Conservation (phyloP, 179 eudicot species). For the Kewa caespitosa region DNA sequence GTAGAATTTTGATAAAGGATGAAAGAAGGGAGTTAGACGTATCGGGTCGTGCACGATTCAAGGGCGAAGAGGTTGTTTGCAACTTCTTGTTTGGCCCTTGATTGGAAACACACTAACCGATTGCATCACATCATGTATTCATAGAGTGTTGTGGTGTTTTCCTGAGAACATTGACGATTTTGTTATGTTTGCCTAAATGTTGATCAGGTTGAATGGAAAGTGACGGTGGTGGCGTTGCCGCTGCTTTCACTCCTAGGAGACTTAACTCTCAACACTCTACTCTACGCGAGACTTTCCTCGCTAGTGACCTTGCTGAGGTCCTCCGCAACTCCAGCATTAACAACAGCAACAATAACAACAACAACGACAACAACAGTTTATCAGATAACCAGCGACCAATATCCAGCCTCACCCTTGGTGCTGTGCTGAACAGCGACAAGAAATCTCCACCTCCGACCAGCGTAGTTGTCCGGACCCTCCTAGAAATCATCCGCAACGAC, state of each 20-base stretch:
- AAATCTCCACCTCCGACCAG: slow-evolving; percentile 23
- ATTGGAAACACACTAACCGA: background rate
- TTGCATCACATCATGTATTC: background rate
- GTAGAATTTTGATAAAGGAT: too few relatives aligned
- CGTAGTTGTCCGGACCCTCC: slow-evolving; percentile 42
- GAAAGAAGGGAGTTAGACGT: too few relatives aligned
- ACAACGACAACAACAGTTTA: slow-evolving; percentile 6
- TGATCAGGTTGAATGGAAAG: slow-evolving; percentile 39
- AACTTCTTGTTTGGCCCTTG: background rate
- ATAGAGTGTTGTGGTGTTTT: background rate
- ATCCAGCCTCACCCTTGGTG: slow-evolving; percentile 37
- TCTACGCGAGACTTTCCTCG: slow-evolving; percentile 38
- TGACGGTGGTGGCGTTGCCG: slow-evolving; percentile 39
- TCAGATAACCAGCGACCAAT: slow-evolving; percentile 4
- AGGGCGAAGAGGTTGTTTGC: too few relatives aligned
- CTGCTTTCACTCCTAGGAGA: slow-evolving; percentile 28
- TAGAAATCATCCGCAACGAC: slow-evolving; percentile 46
- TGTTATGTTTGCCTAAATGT: slow-evolving; percentile 4
- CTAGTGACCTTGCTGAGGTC: slow-evolving; percentile 32
- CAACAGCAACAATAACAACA: slow-evolving; percentile 1
- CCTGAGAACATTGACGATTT: background rate
- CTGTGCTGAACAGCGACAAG: slow-evolving; percentile 30
- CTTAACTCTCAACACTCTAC: slow-evolving; percentile 33
- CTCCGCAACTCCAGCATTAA: background rate
- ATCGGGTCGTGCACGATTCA: too few relatives aligned